Evolutionary conservation across 768 basidiomycete genomes (phyloP).

Genomic region (Pulveroboletus sp.): DNA sequence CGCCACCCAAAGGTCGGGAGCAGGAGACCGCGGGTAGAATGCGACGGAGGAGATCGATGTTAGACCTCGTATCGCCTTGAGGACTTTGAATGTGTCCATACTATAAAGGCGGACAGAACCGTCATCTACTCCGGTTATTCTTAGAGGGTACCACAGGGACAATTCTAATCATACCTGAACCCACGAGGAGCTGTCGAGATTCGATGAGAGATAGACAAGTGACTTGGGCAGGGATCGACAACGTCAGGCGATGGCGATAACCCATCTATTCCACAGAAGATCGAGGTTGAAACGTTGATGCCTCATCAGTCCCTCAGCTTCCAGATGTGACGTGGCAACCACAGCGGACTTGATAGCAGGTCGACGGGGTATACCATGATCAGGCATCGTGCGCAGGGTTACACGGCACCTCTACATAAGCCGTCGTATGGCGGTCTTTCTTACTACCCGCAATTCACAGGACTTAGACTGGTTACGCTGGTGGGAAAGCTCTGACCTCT

Average conservation of each 20-base stretch:
- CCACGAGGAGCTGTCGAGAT: slow-evolving; percentile 48
- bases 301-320: no score
- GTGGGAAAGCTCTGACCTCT: no score
- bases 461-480: no score
- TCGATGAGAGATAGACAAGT: slow-evolving; percentile 51
- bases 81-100: slow-evolving; percentile 52
- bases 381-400: no score
- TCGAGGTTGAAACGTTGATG: no score
- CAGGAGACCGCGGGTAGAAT: slow-evolving; percentile 39
- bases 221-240: slow-evolving; percentile 46
- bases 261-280: slow-evolving; percentile 2
- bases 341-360: no score
- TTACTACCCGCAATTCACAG: no score
- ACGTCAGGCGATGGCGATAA: slow-evolving; percentile 16
- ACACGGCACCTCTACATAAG: no score
- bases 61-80: slow-evolving; percentile 57
- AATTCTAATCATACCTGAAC: slow-evolving; percentile 46
- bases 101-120: slow-evolving; percentile 66
- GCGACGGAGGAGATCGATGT: slow-evolving; percentile 62
- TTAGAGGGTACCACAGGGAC: background rate
- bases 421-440: no score
- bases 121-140: slow-evolving; percentile 45
- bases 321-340: no score
- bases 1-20: slow-evolving; percentile 60
- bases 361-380: no score